Conservation (phyloP, 768 basidiomycete genomes). For the Mycena leptocephala region DNA sequence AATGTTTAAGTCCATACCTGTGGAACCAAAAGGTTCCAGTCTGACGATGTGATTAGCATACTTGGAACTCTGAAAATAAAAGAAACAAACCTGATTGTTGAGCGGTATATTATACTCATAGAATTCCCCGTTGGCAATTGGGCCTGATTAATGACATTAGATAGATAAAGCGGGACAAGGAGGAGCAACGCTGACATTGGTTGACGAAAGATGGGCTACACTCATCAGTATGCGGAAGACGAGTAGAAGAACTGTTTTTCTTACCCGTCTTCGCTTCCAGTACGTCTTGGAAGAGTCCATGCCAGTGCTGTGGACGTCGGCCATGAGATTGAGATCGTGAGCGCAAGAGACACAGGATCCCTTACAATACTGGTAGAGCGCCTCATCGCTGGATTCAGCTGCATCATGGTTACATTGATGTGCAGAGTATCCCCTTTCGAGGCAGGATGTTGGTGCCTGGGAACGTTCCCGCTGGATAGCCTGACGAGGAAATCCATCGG, state of each 20-base stretch:
- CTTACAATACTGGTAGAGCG: background rate
- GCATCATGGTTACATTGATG: no score
- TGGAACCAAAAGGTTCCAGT: conserved; percentile 10
- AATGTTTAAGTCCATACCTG: no score
- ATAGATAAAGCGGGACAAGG: no score
- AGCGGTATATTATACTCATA: background rate
- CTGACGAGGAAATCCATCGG: background rate
- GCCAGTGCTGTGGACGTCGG: background rate
- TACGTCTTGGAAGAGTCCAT: conserved; percentile 8
- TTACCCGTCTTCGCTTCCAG: conserved; percentile 6
- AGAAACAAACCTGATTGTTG: background rate
- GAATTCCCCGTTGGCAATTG: no score
- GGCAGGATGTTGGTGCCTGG: background rate
- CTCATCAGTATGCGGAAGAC: background rate
- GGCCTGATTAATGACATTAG: no score
- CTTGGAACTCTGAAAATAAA: no score
- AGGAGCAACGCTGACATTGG: background rate
- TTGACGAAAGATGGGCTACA: conserved; percentile 47
- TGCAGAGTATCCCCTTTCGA: no score
- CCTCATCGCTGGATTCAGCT: background rate
- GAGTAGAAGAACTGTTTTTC: background rate
- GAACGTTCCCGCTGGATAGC: background rate
- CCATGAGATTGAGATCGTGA: background rate
- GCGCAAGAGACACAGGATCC: background rate
- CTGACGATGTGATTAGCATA: no score